These are phyloP conservation scores for Sordariomycetes sp. DNA, from an alignment of 2,329 filamentous ascomycete species.

Conservation along the genomic window DNA sequence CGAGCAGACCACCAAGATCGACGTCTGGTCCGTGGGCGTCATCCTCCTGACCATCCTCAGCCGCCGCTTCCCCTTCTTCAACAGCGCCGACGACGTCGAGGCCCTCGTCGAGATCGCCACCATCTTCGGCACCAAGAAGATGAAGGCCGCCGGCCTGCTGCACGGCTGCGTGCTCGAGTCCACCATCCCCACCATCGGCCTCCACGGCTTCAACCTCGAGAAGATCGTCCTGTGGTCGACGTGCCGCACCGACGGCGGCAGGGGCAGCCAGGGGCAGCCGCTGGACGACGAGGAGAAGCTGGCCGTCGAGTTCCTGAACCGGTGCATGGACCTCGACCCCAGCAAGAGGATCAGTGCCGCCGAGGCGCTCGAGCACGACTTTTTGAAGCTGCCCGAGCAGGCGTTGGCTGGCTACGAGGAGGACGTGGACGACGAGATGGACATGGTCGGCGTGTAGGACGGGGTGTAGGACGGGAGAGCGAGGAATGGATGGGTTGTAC, in stretches of 20 bases:
- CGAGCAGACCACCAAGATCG: slow-evolving; percentile 84
- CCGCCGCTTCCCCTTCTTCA: slow-evolving; percentile 94
- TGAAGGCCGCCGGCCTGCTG: slow-evolving; percentile 71
- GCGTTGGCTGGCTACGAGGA: neutral
- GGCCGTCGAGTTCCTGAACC: slow-evolving; percentile 60
- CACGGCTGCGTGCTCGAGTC: slow-evolving; percentile 92
- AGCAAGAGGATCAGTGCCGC: slow-evolving; percentile 61
- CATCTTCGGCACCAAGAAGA: slow-evolving; percentile 77
- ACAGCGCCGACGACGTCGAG: slow-evolving; percentile 95
- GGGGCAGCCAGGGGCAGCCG: slow-evolving; percentile 34
- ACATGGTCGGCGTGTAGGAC: neutral
- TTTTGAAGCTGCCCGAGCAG: slow-evolving; percentile 32
- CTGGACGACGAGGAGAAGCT: slow-evolving; percentile 59
- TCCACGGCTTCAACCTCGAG: slow-evolving; percentile 76
- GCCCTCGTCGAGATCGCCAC: slow-evolving; percentile 95
- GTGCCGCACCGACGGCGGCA: slow-evolving; percentile 55
- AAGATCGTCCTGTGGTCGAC: slow-evolving; percentile 96
- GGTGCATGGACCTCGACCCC: slow-evolving; percentile 70
- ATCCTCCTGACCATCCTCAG: slow-evolving; percentile 91
- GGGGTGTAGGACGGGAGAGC: neutral
- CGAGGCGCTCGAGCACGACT: slow-evolving; percentile 64
- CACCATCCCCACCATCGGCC: slow-evolving; percentile 81
- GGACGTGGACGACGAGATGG: slow-evolving; percentile 5
- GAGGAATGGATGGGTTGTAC: neutral
- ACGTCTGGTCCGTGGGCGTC: slow-evolving; percentile 96